A percentile compares a stretch with the other conserved stretches of the same genome.
Evolutionary conservation across 805 yeast genomes (phyloP).

Genomic region (Yarrowia alimentaria): DNA sequence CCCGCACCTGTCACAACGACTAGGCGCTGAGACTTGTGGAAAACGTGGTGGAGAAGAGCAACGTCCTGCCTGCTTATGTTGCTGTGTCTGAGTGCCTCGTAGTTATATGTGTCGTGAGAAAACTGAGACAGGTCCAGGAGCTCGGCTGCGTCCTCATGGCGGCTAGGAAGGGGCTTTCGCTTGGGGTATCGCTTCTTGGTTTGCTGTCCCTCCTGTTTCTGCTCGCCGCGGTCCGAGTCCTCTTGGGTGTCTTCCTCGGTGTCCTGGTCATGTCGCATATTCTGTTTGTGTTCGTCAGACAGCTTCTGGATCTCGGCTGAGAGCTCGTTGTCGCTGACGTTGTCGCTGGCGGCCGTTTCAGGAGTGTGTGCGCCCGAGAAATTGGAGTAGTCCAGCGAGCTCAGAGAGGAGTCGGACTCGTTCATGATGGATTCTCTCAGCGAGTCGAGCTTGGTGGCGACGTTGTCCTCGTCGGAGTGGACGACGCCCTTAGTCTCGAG

Average conservation of each 20-base stretch:
- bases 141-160: constrained; percentile 7
- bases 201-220: not conserved
- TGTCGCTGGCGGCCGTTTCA: constrained; percentile 3
- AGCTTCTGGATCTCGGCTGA: no score
- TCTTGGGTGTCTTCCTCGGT: no score
- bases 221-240: not conserved
- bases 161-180: constrained; percentile 18
- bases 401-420: constrained; percentile 26
- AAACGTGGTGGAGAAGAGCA: constrained; percentile 52
- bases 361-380: constrained; percentile 6
- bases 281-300: no score
- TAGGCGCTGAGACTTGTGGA: constrained; percentile 55
- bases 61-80: constrained; percentile 35
- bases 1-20: constrained; percentile 87
- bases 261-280: no score
- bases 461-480: not conserved
- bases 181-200: not conserved
- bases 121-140: not conserved
- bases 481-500: not conserved
- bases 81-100: constrained; percentile 8
- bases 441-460: constrained; percentile 3
- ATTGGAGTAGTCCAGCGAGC: constrained; percentile 7
- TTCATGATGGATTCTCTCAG: constrained; percentile 23
- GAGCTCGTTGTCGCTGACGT: not conserved
- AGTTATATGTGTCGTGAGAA: constrained; percentile 9